Evolutionary conservation across 2,329 filamentous ascomycete genomes (phyloP).

Genomic region (Curvularia eragrostidis): DNA sequence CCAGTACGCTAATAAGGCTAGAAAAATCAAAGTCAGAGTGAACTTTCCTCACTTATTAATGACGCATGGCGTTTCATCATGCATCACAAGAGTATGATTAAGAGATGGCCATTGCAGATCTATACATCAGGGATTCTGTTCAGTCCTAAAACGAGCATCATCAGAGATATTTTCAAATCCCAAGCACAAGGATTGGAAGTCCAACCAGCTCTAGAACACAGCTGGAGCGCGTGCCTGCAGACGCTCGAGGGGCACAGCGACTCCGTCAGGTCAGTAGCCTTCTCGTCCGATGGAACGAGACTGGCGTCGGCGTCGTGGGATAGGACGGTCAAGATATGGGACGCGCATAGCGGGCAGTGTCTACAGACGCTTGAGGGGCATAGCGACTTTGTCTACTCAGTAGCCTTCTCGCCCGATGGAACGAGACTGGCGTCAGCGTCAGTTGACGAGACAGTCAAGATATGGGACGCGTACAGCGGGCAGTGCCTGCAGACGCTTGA

Average conservation of each 20-base stretch:
- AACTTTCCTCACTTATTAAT: background rate
- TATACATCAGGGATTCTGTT: background rate
- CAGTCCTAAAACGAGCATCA: background rate
- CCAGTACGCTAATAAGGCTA: background rate
- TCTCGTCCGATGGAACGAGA: background rate
- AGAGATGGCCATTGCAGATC: background rate
- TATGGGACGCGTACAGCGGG: background rate
- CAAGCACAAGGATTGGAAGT: background rate
- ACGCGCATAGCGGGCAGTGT: conserved; percentile 4
- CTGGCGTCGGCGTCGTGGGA: conserved; percentile 15
- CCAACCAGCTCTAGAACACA: background rate
- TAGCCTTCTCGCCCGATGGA: conserved; percentile 21
- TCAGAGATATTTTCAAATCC: background rate
- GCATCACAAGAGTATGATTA: background rate
- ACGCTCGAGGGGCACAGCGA: background rate
- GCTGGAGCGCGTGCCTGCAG: conserved; percentile 15
- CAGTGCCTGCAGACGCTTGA: conserved; percentile 25
- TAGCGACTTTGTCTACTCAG: conserved; percentile 9
- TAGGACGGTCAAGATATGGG: conserved; percentile 1
- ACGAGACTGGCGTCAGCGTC: background rate
- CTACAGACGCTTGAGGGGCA: conserved; percentile 28
- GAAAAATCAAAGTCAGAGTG: background rate
- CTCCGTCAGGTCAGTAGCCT: background rate
- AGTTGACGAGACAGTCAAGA: background rate
- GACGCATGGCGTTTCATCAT: background rate